Evolutionary conservation across 2,329 filamentous ascomycete genomes (phyloP), one percentile per base, ranked within the genome.

Genomic region (Ophiobolus disseminans): DNA sequence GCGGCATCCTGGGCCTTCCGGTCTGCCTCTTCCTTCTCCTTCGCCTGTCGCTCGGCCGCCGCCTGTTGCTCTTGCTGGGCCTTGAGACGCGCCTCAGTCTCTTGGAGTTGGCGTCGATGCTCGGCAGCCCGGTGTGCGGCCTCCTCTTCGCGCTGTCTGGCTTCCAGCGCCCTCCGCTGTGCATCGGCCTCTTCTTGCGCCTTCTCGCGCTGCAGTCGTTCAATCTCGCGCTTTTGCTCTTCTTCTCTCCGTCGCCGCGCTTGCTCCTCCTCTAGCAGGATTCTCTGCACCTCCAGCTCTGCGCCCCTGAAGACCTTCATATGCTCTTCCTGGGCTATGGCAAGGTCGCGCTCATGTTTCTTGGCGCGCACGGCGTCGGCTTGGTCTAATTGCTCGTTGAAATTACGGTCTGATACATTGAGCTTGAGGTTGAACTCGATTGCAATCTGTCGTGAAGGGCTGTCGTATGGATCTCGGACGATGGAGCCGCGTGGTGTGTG

Each of bases 321-420:
- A 68, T 91, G 89, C 63, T 87, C 82, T 11, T 79, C 78, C 39
- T 84, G 83, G 3, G 87, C 87, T 37, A 82, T 81, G 36, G 82
- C 82, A 13, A 93, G 80, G 11, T 87, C 87, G 58, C 85, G 82
- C 48, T 81, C 80, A 65, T 90, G 87, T 45, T 78, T 79, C 40
- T 82, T 76, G 64, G 86, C 85, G 25, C 81, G 82, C 55, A 89
- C 85, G 26, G 82, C 80, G 23, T 83, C 79, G 41, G 85, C 82
- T 31, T 78, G 77, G 49, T 91, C 86, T 21, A 90, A 81, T 19
- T 78, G 80, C 17, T 84, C 80, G 32, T 84, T 77, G 50, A 83
- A 82, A 7, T 74, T 65, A 2, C 69, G 69, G 40, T 78, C 74
- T 7, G 72, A 72, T 22, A 73, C 68, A 42, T 75, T 68, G 42